Conservation (phyloP, 2,329 filamentous ascomycete species). For the Aspergillus phoenicis region DNA sequence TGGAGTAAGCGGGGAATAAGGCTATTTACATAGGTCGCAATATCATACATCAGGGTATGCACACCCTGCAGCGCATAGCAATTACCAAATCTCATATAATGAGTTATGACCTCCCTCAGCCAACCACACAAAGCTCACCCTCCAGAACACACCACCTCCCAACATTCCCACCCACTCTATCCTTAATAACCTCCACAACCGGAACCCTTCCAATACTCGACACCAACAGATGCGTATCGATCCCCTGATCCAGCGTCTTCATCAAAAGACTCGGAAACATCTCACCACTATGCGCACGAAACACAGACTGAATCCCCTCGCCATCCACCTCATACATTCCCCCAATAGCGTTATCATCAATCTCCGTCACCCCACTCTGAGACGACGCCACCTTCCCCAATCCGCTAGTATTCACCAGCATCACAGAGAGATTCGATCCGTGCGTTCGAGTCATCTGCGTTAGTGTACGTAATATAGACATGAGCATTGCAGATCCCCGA, state of each 20-base stretch:
- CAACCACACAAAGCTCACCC: background rate
- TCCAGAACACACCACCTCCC: constrained; percentile 43
- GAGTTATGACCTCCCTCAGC: no score
- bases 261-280: constrained; percentile 37
- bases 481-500: constrained; percentile 37
- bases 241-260: constrained; percentile 41
- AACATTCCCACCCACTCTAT: constrained; percentile 36
- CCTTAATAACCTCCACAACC: constrained; percentile 45
- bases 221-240: constrained; percentile 43
- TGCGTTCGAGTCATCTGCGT: constrained; percentile 37
- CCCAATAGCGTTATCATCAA: background rate
- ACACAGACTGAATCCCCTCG: constrained; percentile 32
- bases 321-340: constrained; percentile 12
- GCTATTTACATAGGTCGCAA: background rate
- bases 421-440: constrained; percentile 32
- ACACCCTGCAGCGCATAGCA: no score
- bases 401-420: constrained; percentile 42
- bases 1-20: background rate
- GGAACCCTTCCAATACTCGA: constrained; percentile 28
- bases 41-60: background rate
- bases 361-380: background rate
- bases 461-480: constrained; percentile 35
- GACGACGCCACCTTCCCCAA: constrained; percentile 23
- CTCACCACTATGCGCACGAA: constrained; percentile 20
- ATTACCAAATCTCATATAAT: background rate